phyloP scores from a whole-genome alignment of 345 rosid species.

The Excoecaria cochinchinensis region DNA sequence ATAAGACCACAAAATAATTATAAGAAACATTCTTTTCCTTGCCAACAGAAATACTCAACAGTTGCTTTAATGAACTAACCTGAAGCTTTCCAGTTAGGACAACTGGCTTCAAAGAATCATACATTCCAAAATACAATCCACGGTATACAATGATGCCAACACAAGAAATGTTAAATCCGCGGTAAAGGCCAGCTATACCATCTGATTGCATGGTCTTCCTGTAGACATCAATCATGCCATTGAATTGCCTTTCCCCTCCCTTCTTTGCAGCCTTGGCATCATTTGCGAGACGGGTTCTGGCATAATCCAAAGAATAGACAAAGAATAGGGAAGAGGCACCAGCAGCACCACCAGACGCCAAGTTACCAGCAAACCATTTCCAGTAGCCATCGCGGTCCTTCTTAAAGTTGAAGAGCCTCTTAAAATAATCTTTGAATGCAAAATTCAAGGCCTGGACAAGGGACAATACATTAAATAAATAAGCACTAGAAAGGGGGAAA shows the following conservation, averaged over 20 bases:
- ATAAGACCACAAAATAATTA: background rate
- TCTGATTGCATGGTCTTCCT: slow-evolving; percentile 27
- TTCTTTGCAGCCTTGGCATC: slow-evolving; percentile 24
- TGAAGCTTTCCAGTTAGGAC: slow-evolving; percentile 31
- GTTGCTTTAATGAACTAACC: slow-evolving; percentile 5
- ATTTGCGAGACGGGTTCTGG: slow-evolving; percentile 25
- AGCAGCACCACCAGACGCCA: slow-evolving; percentile 29
- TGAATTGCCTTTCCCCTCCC: slow-evolving; percentile 29
- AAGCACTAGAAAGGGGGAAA: background rate
- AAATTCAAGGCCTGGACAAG: slow-evolving; percentile 28
- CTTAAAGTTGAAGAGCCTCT: slow-evolving; percentile 28
- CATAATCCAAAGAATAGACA: slow-evolving; percentile 28
- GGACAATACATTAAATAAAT: background rate
- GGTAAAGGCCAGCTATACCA: slow-evolving; percentile 31
- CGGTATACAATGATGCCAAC: slow-evolving; percentile 34
- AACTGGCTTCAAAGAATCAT: slow-evolving; percentile 38
- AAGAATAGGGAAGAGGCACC: slow-evolving; percentile 29
- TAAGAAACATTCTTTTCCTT: background rate
- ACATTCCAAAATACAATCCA: slow-evolving; percentile 34
- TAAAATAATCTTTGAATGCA: slow-evolving; percentile 28
- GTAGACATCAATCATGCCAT: slow-evolving; percentile 30
- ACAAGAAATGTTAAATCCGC: slow-evolving; percentile 34
- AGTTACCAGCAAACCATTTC: slow-evolving; percentile 30
- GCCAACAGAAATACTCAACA: background rate
- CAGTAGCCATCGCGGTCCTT: slow-evolving; percentile 31